Evolutionary conservation across 257 asterid species (phyloP).

Genomic region (Solanum sejunctum): DNA sequence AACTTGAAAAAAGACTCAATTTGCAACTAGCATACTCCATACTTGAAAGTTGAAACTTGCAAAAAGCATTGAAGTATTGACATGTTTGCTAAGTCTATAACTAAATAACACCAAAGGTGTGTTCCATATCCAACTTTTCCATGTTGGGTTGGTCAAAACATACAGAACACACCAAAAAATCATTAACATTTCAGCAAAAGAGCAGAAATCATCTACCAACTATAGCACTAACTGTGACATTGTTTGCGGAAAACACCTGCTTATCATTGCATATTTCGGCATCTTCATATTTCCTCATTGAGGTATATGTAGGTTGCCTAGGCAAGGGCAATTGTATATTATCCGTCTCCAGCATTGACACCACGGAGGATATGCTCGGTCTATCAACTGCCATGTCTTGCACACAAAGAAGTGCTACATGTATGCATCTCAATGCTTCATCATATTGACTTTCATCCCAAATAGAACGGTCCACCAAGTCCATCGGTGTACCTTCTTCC

Average conservation of each 20-base stretch:
- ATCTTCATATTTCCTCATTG: conserved; percentile 34
- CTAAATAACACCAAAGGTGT: not conserved
- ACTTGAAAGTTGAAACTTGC: too few relatives aligned
- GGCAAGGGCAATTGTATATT: conserved; percentile 38
- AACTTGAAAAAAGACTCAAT: too few relatives aligned
- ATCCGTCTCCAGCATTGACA: conserved; percentile 62
- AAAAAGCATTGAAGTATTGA: not conserved
- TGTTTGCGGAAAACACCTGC: conserved; percentile 39
- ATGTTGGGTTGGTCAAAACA: not conserved
- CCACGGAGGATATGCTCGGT: conserved; percentile 55
- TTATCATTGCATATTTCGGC: conserved; percentile 26
- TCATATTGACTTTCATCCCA: conserved; percentile 12
- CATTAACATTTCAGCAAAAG: not conserved
- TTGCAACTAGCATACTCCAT: too few relatives aligned
- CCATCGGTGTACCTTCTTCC: conserved; percentile 39
- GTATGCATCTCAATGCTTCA: conserved; percentile 53
- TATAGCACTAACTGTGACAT: conserved; percentile 48
- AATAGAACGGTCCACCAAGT: conserved; percentile 40
- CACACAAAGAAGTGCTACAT: conserved; percentile 61
- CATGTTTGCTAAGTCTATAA: not conserved
- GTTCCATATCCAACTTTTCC: not conserved
- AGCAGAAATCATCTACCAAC: conserved; percentile 40
- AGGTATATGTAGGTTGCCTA: conserved; percentile 46
- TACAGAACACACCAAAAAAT: not conserved
- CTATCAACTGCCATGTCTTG: conserved; percentile 54